Evolutionary conservation across 2,329 filamentous ascomycete genomes (phyloP).

Genomic region (Sporothrix pallida): DNA sequence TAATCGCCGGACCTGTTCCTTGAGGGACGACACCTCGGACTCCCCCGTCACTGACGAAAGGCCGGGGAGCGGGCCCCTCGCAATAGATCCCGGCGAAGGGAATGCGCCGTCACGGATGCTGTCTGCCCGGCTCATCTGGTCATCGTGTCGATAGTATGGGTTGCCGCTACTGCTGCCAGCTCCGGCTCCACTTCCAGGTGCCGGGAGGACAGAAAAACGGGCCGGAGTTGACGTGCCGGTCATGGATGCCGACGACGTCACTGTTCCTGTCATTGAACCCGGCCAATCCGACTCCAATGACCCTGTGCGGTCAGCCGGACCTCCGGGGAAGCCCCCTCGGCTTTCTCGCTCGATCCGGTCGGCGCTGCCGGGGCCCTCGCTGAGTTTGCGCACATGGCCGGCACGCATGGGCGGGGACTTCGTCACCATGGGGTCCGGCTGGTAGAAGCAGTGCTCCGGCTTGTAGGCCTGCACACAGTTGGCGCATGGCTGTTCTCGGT

Average conservation of each 20-base stretch:
- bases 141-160: constrained; percentile 28
- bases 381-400: constrained; percentile 30
- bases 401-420: constrained; percentile 31
- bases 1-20: constrained; percentile 50
- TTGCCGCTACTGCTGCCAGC: not conserved
- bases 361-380: constrained; percentile 29
- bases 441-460: constrained; percentile 37
- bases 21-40: constrained; percentile 49
- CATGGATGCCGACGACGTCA: constrained; percentile 59
- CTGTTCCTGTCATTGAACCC: constrained; percentile 41
- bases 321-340: constrained; percentile 5
- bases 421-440: constrained; percentile 36
- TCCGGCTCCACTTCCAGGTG: constrained; percentile 1
- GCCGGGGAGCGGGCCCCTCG: constrained; percentile 25
- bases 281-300: constrained; percentile 35
- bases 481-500: constrained; percentile 50
- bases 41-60: constrained; percentile 33
- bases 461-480: constrained; percentile 49
- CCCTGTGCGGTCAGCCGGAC: constrained; percentile 18
- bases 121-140: constrained; percentile 24
- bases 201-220: constrained; percentile 1
- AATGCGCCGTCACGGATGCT: constrained; percentile 20
- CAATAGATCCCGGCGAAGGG: constrained; percentile 29
- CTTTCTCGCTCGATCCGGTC: constrained; percentile 25
- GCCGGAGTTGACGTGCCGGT: constrained; percentile 52